Evolutionary conservation across 2,329 filamentous ascomycete genomes (phyloP).

Genomic region (Sphaceloma murrayae): DNA sequence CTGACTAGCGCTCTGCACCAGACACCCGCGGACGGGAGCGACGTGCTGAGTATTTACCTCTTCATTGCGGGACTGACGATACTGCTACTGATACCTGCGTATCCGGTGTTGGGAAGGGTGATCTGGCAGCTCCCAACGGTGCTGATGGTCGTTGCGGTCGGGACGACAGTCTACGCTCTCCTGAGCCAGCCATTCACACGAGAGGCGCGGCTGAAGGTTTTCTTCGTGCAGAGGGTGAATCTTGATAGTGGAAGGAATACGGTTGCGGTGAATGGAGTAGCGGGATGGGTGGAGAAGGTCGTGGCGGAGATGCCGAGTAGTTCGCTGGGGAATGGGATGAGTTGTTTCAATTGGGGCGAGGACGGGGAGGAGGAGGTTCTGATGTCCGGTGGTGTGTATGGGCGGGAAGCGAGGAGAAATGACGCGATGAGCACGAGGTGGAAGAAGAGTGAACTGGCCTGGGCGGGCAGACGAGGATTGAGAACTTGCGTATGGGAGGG

Average conservation of each 20-base stretch:
- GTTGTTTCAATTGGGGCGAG: conserved; percentile 27
- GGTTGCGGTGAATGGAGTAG: conserved; percentile 59
- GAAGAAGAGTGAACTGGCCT: conserved; percentile 23
- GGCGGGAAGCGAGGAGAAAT: no score
- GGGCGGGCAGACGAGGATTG: conserved; percentile 43
- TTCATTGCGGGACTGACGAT: conserved; percentile 58
- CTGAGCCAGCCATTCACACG: conserved; percentile 79
- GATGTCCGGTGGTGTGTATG: no score
- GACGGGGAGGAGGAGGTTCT: background rate
- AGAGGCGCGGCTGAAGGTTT: conserved; percentile 71
- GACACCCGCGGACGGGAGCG: conserved; percentile 74
- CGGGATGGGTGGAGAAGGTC: conserved; percentile 57
- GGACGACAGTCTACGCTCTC: conserved; percentile 76
- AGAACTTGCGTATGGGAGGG: conserved; percentile 63
- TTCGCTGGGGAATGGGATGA: conserved; percentile 43
- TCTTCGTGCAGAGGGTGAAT: conserved; percentile 73
- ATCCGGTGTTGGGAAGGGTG: conserved; percentile 79
- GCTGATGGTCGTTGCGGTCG: conserved; percentile 61
- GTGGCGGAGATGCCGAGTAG: conserved; percentile 62
- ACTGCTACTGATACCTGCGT: conserved; percentile 62
- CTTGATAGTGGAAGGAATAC: conserved; percentile 59
- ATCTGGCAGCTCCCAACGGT: conserved; percentile 74
- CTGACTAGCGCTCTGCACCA: conserved; percentile 64
- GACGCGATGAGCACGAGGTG: no score
- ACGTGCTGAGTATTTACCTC: conserved; percentile 61